Evolutionary conservation across 345 rosid genomes (phyloP).

Genomic region (Arabis alpina): DNA sequence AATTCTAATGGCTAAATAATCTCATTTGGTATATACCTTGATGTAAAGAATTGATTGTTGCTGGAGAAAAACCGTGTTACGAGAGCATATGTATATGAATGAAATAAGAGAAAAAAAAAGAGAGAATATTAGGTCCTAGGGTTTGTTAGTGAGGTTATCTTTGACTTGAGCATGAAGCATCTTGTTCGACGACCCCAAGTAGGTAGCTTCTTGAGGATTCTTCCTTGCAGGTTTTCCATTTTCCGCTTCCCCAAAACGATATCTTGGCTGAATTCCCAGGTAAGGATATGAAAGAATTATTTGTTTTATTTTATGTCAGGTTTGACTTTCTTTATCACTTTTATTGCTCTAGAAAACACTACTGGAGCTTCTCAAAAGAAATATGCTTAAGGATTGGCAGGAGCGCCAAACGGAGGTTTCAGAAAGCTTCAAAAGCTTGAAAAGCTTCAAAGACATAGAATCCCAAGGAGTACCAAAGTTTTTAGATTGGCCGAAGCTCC

Average conservation of each 20-base stretch:
- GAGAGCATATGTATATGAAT: not conserved
- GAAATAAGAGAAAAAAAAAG: too few species aligned
- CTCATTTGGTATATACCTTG: too few species aligned
- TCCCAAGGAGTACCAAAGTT: not conserved
- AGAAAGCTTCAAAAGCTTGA: too few species aligned
- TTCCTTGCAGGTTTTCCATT: not conserved
- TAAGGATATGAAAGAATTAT: too few species aligned
- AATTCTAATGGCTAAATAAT: too few species aligned
- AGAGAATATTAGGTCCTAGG: not conserved
- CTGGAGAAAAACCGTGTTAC: not conserved
- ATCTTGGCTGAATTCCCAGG: not conserved
- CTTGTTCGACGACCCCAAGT: not conserved
- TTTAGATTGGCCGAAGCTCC: not conserved
- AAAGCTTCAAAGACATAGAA: not conserved
- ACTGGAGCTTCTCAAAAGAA: not conserved
- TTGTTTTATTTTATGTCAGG: too few species aligned
- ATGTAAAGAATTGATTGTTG: too few species aligned
- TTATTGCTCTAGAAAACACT: not conserved
- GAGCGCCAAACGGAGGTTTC: too few species aligned
- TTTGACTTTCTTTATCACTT: not conserved
- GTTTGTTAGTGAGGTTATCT: not conserved
- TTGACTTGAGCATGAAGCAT: conserved; percentile 1
- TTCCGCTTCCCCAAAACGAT: not conserved
- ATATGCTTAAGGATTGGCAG: too few species aligned
- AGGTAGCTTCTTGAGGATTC: not conserved